Evolutionary conservation across 495 filamentous ascomycete species (phyloP).

Genomic region (Articulospora tetracladia): DNA sequence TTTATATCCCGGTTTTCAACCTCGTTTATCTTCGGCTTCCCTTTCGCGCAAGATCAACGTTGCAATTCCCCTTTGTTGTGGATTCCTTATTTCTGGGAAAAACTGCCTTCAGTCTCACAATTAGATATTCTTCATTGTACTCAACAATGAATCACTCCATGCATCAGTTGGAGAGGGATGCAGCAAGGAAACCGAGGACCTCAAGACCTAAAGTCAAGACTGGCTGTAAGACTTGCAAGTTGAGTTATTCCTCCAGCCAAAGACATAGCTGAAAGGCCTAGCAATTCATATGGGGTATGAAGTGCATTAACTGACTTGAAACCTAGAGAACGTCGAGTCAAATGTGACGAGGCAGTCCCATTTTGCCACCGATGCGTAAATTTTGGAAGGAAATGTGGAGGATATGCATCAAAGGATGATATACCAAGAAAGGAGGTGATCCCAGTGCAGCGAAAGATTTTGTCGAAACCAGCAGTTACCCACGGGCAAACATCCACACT

Average conservation of each 20-base stretch:
- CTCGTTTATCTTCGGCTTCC: too few species aligned
- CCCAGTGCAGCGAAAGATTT: conserved; percentile 6
- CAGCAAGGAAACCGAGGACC: conserved; percentile 16
- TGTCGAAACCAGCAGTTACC: conserved; percentile 10
- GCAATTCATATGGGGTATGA: not conserved
- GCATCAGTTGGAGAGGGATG: not conserved
- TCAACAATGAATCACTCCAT: not conserved
- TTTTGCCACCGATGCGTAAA: conserved; percentile 35
- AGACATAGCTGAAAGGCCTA: not conserved
- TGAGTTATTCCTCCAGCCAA: conserved; percentile 6
- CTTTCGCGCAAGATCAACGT: not conserved
- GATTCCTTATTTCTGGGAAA: too few species aligned
- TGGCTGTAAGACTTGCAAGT: conserved; percentile 34
- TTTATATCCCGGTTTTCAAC: too few species aligned
- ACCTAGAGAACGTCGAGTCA: conserved; percentile 34
- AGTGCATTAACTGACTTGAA: not conserved
- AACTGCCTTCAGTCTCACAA: too few species aligned
- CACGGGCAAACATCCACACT: not conserved
- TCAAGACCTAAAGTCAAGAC: conserved; percentile 30
- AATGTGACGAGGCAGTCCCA: conserved; percentile 41
- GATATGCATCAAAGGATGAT: conserved; percentile 28
- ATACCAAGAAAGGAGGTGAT: conserved; percentile 1
- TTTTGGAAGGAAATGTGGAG: conserved; percentile 36
- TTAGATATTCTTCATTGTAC: too few species aligned
- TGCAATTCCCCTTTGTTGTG: not conserved